phyloP scores from a whole-genome alignment of 2,329 filamentous ascomycete species.

The Colletotrichum zoysiae region DNA sequence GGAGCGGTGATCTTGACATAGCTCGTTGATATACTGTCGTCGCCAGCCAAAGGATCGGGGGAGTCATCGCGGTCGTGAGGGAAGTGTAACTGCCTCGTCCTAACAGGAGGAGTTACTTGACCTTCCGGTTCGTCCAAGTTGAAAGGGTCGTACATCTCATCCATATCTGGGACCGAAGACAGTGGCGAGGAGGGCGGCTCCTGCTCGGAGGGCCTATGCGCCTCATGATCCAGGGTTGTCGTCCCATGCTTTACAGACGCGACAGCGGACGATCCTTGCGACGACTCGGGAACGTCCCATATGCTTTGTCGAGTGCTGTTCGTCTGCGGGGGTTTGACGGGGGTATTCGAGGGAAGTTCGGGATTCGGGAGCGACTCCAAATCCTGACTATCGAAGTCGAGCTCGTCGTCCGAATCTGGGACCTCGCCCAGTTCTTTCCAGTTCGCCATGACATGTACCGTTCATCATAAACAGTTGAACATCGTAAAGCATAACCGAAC shows the following conservation, averaged over 20 bases:
- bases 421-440: conserved; percentile 65
- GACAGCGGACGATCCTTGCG: conserved; percentile 8
- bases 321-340: conserved; percentile 22
- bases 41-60: conserved; percentile 40
- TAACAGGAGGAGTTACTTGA: background rate
- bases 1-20: conserved; percentile 54
- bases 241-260: background rate
- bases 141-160: conserved; percentile 44
- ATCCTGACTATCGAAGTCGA: conserved; percentile 55
- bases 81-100: conserved; percentile 14
- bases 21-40: conserved; percentile 54
- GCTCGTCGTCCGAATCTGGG: conserved; percentile 65
- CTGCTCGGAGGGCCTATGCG: conserved; percentile 16
- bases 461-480: conserved; percentile 41
- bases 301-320: conserved; percentile 45
- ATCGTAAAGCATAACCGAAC: conserved; percentile 6
- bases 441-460: conserved; percentile 54
- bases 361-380: conserved; percentile 15
- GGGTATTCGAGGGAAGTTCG: conserved; percentile 10
- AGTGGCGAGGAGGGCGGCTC: conserved; percentile 51
- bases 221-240: background rate
- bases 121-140: background rate
- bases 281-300: conserved; percentile 54
- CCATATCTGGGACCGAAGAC: conserved; percentile 50
- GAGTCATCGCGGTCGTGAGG: conserved; percentile 2